These are phyloP conservation scores for Fraxinus greggii DNA, from an alignment of 305 asterid genomes.

Conservation along the genomic window DNA sequence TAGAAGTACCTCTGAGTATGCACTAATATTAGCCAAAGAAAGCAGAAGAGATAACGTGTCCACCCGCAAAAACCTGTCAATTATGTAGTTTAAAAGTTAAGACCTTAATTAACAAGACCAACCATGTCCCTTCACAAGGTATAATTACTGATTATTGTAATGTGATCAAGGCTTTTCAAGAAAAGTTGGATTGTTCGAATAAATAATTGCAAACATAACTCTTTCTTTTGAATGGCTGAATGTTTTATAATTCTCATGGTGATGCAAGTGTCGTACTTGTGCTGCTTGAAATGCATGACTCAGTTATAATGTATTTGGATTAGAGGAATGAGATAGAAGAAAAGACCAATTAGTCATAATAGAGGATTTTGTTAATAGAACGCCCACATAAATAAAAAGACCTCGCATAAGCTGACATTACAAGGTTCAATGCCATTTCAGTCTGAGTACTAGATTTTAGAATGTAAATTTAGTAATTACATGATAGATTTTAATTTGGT, in stretches of 20 bases:
- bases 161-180: neutral
- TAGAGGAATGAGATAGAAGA: neutral
- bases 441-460: neutral
- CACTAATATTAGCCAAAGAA: constrained; percentile 75
- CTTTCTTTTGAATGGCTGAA: neutral
- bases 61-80: constrained; percentile 76
- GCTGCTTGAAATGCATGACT: neutral
- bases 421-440: neutral
- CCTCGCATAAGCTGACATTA: neutral
- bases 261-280: neutral
- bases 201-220: neutral
- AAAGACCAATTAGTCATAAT: neutral
- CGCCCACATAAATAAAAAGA: neutral
- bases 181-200: neutral
- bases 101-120: neutral
- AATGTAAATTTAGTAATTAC: neutral
- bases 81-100: constrained; percentile 9
- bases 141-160: neutral
- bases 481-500: neutral
- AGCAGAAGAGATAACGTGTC: constrained; percentile 81
- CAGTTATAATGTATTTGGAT: neutral
- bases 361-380: neutral
- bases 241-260: neutral
- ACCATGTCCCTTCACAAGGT: neutral
- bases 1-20: constrained; percentile 74